phyloP scores from a whole-genome alignment of 768 basidiomycete genomes.

The Boletus coccyginus region DNA sequence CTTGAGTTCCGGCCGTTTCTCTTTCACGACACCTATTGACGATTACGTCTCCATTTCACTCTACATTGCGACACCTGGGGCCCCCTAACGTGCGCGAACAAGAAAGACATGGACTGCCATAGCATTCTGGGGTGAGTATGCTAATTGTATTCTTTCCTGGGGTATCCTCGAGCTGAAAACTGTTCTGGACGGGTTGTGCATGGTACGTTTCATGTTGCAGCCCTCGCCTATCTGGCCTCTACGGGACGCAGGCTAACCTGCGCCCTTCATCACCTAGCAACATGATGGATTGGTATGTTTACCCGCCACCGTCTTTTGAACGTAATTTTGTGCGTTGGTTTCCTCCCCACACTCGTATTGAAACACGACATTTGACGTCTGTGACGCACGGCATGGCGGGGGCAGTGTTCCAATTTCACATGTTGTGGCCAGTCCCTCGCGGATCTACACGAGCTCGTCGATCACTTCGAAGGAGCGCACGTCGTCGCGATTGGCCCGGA shows the following conservation, averaged over 20 bases:
- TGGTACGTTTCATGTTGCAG: not conserved
- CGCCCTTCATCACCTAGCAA: constrained; percentile 10
- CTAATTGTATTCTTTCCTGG: not conserved
- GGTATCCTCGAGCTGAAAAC: not conserved
- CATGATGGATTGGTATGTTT: constrained; percentile 5
- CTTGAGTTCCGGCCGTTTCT: not conserved
- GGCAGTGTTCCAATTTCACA: constrained; percentile 44
- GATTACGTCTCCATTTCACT: not conserved
- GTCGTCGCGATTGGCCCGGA: constrained; percentile 32
- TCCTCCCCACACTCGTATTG: not conserved
- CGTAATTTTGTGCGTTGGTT: constrained; percentile 21
- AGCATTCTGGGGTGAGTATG: not conserved
- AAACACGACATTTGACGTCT: not conserved
- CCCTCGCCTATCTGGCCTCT: not conserved
- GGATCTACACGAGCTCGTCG: constrained; percentile 49
- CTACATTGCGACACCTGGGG: not conserved
- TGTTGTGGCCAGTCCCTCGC: constrained; percentile 46
- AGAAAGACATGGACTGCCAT: not conserved
- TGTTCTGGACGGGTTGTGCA: not conserved
- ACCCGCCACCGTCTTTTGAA: constrained; percentile 11
- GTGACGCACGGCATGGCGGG: not conserved
- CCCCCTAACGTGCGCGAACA: not conserved
- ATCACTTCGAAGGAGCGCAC: constrained; percentile 48
- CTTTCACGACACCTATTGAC: not conserved
- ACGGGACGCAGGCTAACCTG: not conserved